These are phyloP conservation scores for Cladophialophora chaetospira DNA, from an alignment of 2,329 filamentous ascomycete genomes.

Conservation along the genomic window DNA sequence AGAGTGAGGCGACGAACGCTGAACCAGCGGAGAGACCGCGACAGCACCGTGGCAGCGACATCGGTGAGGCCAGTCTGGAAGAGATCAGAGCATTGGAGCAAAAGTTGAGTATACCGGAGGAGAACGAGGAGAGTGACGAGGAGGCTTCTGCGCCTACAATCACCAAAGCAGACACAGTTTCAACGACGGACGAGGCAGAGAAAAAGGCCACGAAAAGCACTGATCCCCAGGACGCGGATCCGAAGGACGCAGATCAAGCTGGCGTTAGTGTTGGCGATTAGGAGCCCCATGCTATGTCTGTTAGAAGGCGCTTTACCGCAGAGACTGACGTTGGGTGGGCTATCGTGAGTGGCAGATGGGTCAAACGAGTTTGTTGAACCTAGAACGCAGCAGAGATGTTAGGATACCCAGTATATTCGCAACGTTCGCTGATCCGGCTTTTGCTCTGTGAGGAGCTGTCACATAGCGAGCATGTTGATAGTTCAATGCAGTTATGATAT, in stretches of 20 bases:
- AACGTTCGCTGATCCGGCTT: background rate
- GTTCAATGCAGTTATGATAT: too few relatives aligned
- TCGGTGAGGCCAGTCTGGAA: conserved; percentile 36
- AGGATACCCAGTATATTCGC: background rate
- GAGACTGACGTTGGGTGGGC: background rate
- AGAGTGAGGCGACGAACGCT: conserved; percentile 14
- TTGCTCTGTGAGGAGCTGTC: too few relatives aligned
- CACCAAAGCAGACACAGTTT: conserved; percentile 22
- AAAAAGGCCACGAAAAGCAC: conserved; percentile 19
- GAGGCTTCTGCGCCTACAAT: conserved; percentile 20
- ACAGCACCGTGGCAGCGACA: conserved; percentile 42
- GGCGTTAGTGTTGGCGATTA: conserved; percentile 30
- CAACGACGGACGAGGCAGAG: conserved; percentile 26
- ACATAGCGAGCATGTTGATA: too few relatives aligned
- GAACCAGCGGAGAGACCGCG: conserved; percentile 21
- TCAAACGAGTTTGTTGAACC: background rate
- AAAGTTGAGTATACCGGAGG: conserved; percentile 34
- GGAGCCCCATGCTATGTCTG: background rate
- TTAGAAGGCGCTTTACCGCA: background rate
- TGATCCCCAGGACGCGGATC: conserved; percentile 30
- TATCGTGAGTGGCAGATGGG: background rate
- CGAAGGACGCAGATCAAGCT: conserved; percentile 33
- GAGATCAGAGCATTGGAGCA: conserved; percentile 37
- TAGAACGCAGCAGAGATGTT: background rate
- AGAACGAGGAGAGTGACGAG: conserved; percentile 31